Evolutionary conservation across 768 basidiomycete species (phyloP), one percentile per base, ranked within the genome.

Genomic region (Kwoniella europaea): DNA sequence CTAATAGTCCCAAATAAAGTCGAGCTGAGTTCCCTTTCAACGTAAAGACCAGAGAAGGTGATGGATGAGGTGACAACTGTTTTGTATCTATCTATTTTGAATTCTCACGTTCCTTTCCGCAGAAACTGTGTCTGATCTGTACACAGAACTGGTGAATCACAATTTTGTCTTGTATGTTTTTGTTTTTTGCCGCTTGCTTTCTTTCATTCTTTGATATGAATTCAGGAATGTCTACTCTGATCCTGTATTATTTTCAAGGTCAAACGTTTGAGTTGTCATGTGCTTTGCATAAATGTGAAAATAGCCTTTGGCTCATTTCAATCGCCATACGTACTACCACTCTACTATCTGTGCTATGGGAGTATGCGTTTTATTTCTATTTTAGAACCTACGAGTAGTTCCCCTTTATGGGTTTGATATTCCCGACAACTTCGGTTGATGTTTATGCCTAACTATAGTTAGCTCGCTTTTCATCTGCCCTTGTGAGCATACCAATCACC

Each of bases 71-170:
- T 44, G 59, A 61, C 50, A 52, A 15, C 50, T 52, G 50, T 15
- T 6, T 20, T 16, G n/a, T 55, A n/a, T 18, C 54, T 55, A 22
- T n/a, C 24, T 55, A 10, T 55, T 5, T 24, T 4, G 4, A 20
- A 24, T 61, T 61, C 59, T 41, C 59, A 61, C 59, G 59, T 61
- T 61, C 59, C 42, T 61, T 61, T 61, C 59, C 59, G 59, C 57
- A 58, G 29, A 56, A 10, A 27, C 54, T 56, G 20, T 53, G 50
- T 20, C 15, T 20, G 15, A 16, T 52, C 50, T 53, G 52, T 53
- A 53, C 52, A 16, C 10, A 53, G 16, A 53, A 53, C 4, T 16
- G 52, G 20, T 16, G 52, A 16, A 15, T 53, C 16, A 53, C 55
- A 6, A 24, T 56, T n/a, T 22, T 20, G 24, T n/a, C n/a, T 27